Evolutionary conservation across 1,139 yeast species (phyloP).

Genomic region (Saccharomyces hybrid): DNA sequence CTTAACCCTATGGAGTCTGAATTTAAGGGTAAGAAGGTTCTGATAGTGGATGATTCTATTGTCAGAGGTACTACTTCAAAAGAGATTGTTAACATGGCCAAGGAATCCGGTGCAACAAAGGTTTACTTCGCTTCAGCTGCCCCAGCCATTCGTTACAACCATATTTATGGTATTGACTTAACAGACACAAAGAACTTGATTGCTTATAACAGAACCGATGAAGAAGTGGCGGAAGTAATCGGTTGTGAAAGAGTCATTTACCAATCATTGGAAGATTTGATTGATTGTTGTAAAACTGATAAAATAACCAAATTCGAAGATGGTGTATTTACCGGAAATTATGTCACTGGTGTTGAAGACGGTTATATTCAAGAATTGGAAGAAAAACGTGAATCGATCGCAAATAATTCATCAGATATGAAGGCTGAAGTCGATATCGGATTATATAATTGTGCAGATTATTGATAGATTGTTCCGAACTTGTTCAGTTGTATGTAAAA

Average conservation of each 20-base stretch:
- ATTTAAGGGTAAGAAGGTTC: slow-evolving; percentile 76
- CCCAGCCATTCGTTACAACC: slow-evolving; percentile 92
- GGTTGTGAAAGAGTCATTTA: slow-evolving; percentile 90
- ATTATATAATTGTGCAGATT: slow-evolving; percentile 81
- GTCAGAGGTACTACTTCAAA: slow-evolving; percentile 96
- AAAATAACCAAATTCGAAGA: slow-evolving; percentile 58
- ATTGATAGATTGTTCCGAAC: slow-evolving; percentile 20
- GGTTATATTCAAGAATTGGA: slow-evolving; percentile 77
- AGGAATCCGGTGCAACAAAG: slow-evolving; percentile 91
- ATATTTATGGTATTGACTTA: slow-evolving; percentile 92
- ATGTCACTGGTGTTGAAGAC: slow-evolving; percentile 86
- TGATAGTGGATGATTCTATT: slow-evolving; percentile 91
- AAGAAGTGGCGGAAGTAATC: slow-evolving; percentile 65
- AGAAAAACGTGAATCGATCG: slow-evolving; percentile 48
- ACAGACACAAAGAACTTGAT: slow-evolving; percentile 94
- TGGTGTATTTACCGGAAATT: slow-evolving; percentile 94
- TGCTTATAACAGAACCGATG: slow-evolving; percentile 70
- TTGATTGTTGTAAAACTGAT: slow-evolving; percentile 65
- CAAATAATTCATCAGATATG: slow-evolving; percentile 37
- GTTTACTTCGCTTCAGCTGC: slow-evolving; percentile 96
- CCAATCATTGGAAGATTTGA: slow-evolving; percentile 74
- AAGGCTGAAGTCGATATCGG: slow-evolving; percentile 91
- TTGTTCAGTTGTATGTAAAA: not conserved
- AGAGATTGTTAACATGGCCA: slow-evolving; percentile 95
- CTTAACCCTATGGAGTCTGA: slow-evolving; percentile 94